Conservation (phyloP, 345 rosid genomes). For the Eucalyptus leucophloia region DNA sequence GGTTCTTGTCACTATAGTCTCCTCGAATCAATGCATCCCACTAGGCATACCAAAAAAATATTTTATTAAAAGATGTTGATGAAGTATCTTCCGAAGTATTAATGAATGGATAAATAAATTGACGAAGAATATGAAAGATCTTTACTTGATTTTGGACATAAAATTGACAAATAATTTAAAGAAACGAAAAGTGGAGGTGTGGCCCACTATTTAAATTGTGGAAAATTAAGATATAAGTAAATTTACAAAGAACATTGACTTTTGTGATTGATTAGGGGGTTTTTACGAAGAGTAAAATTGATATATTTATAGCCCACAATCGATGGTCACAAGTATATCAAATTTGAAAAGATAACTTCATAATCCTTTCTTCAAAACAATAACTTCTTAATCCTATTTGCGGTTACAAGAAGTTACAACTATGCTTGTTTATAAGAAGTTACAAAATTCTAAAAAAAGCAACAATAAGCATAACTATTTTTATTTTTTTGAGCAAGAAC, state of each 20-base stretch:
- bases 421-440: background rate
- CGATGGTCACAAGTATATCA: fast-evolving
- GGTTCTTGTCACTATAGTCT: background rate
- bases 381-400: background rate
- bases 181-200: background rate
- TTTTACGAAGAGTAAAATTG: background rate
- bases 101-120: background rate
- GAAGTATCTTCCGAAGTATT: background rate
- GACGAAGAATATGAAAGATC: background rate
- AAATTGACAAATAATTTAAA: background rate
- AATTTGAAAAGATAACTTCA: background rate
- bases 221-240: background rate
- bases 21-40: background rate
- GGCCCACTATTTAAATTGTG: background rate
- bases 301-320: background rate
- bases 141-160: background rate
- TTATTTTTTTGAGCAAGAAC: too few species aligned
- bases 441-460: background rate
- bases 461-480: background rate
- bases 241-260: background rate
- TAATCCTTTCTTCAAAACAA: background rate
- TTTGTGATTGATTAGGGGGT: background rate
- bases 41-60: background rate
- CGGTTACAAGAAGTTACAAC: background rate
- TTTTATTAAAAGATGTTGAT: background rate